Percentiles rank a stretch among this genome's conserved stretches.
phyloP scores from a whole-genome alignment of 2,329 filamentous ascomycete species.

The Aureobasidium uvarum region DNA sequence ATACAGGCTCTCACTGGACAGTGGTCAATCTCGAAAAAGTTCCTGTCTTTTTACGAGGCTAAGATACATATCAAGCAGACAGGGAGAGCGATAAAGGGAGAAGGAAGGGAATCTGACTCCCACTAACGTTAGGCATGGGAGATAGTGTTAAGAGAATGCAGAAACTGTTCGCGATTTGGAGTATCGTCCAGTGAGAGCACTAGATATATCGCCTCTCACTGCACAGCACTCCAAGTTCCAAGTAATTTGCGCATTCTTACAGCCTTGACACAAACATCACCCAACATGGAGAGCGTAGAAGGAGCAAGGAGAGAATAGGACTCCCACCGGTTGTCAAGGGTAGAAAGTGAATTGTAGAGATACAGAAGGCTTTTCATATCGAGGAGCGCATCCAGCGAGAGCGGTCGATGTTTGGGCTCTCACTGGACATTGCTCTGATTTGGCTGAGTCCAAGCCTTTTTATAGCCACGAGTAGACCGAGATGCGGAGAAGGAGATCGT shows the following conservation, averaged over 20 bases:
- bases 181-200: background rate
- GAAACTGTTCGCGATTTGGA: background rate
- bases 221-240: too few species aligned
- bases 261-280: background rate
- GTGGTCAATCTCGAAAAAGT: background rate
- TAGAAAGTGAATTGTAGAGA: background rate
- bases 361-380: background rate
- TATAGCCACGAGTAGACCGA: background rate
- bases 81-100: background rate
- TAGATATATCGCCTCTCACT: too few species aligned
- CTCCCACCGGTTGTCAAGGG: background rate
- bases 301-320: background rate
- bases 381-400: background rate
- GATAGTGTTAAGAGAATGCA: background rate
- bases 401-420: background rate
- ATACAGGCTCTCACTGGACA: background rate
- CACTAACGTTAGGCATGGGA: background rate
- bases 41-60: background rate
- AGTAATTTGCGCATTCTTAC: background rate
- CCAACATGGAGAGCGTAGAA: background rate
- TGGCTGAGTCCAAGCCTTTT: background rate
- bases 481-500: background rate
- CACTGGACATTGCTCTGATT: background rate
- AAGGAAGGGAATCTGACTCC: background rate
- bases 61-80: background rate